Percentiles rank a stretch among this genome's conserved stretches.
Evolutionary conservation across 2,329 filamentous ascomycete species (phyloP).

Genomic region (Hypoxylon sp.): DNA sequence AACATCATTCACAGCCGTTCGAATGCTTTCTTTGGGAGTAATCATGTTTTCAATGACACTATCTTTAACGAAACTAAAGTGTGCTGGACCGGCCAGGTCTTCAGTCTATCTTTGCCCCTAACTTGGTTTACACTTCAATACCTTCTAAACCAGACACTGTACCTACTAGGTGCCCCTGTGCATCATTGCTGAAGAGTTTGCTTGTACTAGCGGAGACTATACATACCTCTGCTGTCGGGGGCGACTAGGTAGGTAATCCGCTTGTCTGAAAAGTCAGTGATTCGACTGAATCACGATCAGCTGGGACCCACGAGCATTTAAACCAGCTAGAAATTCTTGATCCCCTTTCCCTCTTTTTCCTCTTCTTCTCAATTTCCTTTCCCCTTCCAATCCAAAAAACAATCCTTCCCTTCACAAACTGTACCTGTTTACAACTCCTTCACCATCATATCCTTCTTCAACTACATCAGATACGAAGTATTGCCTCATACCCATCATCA

Average conservation of each 20-base stretch:
- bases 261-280: neutral
- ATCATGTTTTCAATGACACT: slow-evolving; percentile 65
- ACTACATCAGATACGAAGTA: neutral
- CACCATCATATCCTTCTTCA: neutral
- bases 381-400: too few species aligned
- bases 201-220: neutral
- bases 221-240: neutral
- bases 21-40: slow-evolving; percentile 65
- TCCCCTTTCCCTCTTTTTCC: neutral
- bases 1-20: slow-evolving; percentile 54
- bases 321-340: neutral
- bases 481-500: neutral
- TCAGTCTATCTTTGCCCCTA: slow-evolving; percentile 43
- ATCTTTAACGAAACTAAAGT: slow-evolving; percentile 61
- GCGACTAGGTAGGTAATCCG: neutral
- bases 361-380: too few species aligned
- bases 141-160: neutral
- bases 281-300: neutral
- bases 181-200: neutral
- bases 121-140: neutral
- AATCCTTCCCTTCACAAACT: neutral
- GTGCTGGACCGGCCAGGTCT: slow-evolving; percentile 61
- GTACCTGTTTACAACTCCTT: neutral
- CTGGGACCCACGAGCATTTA: neutral
- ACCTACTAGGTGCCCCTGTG: neutral